Percentiles rank a stretch among this genome's conserved stretches.
These are phyloP conservation scores for Rhazya stricta DNA, from an alignment of 257 asterid species.

Conservation along the genomic window DNA sequence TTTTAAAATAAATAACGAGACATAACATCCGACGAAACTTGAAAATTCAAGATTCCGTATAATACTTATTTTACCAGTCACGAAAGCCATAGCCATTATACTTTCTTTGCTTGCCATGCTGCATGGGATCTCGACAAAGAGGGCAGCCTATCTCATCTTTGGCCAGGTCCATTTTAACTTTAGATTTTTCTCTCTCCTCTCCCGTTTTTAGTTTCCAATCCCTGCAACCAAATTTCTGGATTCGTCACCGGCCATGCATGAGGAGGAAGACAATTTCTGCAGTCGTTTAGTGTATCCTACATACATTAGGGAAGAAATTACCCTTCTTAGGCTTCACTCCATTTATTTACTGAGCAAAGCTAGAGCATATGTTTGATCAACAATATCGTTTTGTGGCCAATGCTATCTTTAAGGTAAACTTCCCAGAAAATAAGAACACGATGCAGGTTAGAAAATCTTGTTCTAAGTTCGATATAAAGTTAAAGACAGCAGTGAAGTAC, in stretches of 20 bases:
- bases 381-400: neutral
- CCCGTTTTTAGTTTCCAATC: too few relatives aligned
- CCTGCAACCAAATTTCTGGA: too few relatives aligned
- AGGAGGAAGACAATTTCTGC: too few relatives aligned
- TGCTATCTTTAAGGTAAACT: neutral
- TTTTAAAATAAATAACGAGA: too few relatives aligned
- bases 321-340: neutral
- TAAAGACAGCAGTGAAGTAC: neutral
- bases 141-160: too few relatives aligned
- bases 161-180: too few relatives aligned
- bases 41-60: neutral
- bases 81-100: too few relatives aligned
- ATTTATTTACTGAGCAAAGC: neutral
- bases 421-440: neutral
- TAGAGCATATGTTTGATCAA: neutral
- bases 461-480: neutral
- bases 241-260: too few relatives aligned
- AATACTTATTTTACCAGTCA: neutral
- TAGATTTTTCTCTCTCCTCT: too few relatives aligned
- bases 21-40: too few relatives aligned
- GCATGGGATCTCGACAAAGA: too few relatives aligned
- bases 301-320: neutral
- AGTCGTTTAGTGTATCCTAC: neutral
- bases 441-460: neutral
- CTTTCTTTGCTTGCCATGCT: too few relatives aligned